A percentile compares a stretch with the other conserved stretches of the same genome.
These are phyloP conservation scores for Xenoacremonium recifei DNA, from an alignment of 2,329 filamentous ascomycete genomes.

Conservation along the genomic window DNA sequence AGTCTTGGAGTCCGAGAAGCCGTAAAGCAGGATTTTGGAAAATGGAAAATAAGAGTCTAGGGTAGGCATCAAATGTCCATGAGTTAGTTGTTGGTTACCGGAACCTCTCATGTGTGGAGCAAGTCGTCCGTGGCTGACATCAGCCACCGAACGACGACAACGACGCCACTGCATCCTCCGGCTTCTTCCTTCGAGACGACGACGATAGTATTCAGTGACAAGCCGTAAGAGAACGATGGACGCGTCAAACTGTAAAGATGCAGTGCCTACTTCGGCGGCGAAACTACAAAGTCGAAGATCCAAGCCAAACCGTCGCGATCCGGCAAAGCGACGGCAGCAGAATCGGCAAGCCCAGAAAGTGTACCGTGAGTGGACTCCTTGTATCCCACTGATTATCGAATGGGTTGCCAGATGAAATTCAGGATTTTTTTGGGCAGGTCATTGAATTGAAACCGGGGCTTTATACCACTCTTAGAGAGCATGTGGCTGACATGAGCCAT, in stretches of 20 bases:
- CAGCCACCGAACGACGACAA: slow-evolving; percentile 15
- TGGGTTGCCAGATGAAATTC: neutral
- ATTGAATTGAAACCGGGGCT: neutral
- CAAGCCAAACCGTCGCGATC: slow-evolving; percentile 18
- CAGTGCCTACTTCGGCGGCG: neutral
- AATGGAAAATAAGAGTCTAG: no score
- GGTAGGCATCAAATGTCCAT: neutral
- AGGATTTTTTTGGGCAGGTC: no score
- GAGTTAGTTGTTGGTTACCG: neutral
- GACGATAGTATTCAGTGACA: neutral
- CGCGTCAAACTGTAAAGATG: neutral
- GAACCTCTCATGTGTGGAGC: neutral
- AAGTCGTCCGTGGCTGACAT: slow-evolving; percentile 27
- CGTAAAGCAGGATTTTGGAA: no score
- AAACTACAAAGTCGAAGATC: slow-evolving; percentile 9
- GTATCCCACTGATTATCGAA: neutral
- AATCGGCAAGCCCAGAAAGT: slow-evolving; percentile 50
- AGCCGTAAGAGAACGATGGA: neutral
- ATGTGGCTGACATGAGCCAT: slow-evolving; percentile 23
- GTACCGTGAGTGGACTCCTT: slow-evolving; percentile 34
- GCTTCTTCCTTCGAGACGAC: neutral
- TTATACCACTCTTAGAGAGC: slow-evolving; percentile 1
- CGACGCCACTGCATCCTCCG: neutral
- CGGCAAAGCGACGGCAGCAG: slow-evolving; percentile 24
- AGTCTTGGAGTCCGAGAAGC: no score